Evolutionary conservation across 257 asterid genomes (phyloP).

Genomic region (Przewalskia tangutica): DNA sequence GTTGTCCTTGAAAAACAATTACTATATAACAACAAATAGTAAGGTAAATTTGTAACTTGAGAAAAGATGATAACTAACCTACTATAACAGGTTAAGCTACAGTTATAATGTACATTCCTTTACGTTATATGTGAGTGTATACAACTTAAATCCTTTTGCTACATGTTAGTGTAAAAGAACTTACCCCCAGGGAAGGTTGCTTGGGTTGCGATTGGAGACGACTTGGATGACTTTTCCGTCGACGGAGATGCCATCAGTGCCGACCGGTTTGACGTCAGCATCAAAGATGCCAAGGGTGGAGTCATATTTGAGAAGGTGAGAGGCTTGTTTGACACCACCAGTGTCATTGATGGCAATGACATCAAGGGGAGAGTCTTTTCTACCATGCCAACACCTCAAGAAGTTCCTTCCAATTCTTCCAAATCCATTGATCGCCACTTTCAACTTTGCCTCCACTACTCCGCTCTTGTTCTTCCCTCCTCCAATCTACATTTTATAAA

Average conservation of each 20-base stretch:
- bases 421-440: slow-evolving; percentile 88
- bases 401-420: slow-evolving; percentile 93
- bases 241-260: slow-evolving; percentile 57
- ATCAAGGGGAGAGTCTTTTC: slow-evolving; percentile 85
- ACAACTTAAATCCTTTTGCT: not conserved
- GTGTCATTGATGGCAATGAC: slow-evolving; percentile 82
- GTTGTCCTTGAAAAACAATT: not conserved
- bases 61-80: not conserved
- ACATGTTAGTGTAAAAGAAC: not conserved
- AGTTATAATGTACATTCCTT: not conserved
- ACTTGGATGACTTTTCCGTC: slow-evolving; percentile 62
- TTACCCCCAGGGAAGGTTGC: slow-evolving; percentile 57
- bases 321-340: slow-evolving; percentile 95
- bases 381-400: slow-evolving; percentile 93
- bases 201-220: slow-evolving; percentile 58
- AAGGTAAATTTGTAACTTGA: not conserved
- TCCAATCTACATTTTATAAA: slow-evolving; percentile 36
- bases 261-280: slow-evolving; percentile 76
- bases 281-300: slow-evolving; percentile 92
- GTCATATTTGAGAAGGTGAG: slow-evolving; percentile 96
- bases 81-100: not conserved
- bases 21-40: not conserved
- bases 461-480: slow-evolving; percentile 57
- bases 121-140: not conserved
- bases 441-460: slow-evolving; percentile 73